These are phyloP conservation scores for Adansonia grandidieri DNA, from an alignment of 441 rosid genomes.

Conservation along the genomic window DNA sequence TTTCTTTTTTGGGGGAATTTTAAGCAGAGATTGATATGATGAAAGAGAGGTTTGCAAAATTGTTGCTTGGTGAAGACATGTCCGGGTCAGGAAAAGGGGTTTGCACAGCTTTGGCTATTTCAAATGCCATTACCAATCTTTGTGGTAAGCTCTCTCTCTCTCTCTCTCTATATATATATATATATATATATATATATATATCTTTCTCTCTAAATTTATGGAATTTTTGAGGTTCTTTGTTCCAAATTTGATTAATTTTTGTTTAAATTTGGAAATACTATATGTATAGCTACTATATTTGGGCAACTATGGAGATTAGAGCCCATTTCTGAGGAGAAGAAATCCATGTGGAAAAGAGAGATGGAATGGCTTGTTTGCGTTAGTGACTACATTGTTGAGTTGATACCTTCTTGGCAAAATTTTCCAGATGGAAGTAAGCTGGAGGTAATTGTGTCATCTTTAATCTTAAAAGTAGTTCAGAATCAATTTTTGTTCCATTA, in stretches of 20 bases:
- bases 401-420: slow-evolving; percentile 66
- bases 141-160: slow-evolving; percentile 42
- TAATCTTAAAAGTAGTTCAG: neutral
- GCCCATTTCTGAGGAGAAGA: slow-evolving; percentile 55
- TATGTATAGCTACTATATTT: slow-evolving; percentile 55
- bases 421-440: slow-evolving; percentile 65
- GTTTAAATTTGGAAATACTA: neutral
- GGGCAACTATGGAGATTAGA: slow-evolving; percentile 80
- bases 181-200: too few species aligned
- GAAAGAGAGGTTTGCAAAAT: slow-evolving; percentile 76
- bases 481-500: neutral
- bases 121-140: slow-evolving; percentile 70
- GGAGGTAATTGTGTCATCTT: slow-evolving; percentile 46
- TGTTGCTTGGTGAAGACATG: slow-evolving; percentile 79
- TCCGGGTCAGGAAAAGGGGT: slow-evolving; percentile 79
- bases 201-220: neutral
- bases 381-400: slow-evolving; percentile 72
- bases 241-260: slow-evolving; percentile 11
- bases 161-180: too few species aligned
- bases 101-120: slow-evolving; percentile 65
- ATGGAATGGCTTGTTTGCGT: slow-evolving; percentile 72
- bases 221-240: neutral
- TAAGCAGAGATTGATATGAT: slow-evolving; percentile 59
- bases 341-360: slow-evolving; percentile 74
- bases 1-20: slow-evolving; percentile 20